phyloP scores from a whole-genome alignment of 306 rosid species.

The Fragaria vesca region DNA sequence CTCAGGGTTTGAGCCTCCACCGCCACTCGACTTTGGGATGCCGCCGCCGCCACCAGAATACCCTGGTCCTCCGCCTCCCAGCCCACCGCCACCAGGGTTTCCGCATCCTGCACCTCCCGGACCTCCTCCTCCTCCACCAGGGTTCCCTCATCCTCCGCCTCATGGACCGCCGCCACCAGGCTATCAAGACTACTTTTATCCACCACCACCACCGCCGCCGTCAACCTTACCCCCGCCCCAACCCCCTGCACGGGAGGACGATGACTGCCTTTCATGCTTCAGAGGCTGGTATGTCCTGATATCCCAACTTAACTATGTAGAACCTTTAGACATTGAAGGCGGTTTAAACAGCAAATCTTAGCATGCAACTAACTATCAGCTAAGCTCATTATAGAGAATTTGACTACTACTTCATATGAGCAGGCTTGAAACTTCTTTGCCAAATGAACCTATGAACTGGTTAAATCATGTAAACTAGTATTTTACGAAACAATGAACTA shows the following conservation, averaged over 20 bases:
- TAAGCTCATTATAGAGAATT: not conserved
- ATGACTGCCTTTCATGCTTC: not conserved
- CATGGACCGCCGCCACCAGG: not conserved
- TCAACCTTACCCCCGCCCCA: not conserved
- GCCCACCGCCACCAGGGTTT: not conserved
- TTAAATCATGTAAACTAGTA: not conserved
- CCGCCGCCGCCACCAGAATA: conserved; percentile 1
- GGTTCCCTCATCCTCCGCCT: not conserved
- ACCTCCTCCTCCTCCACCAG: not conserved
- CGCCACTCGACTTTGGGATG: not conserved
- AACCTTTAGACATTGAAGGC: not conserved
- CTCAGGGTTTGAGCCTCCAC: not conserved
- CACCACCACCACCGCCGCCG: not conserved
- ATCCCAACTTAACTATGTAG: not conserved
- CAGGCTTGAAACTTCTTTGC: not conserved
- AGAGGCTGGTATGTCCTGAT: conserved; percentile 11
- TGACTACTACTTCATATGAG: not conserved
- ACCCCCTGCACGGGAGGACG: not conserved
- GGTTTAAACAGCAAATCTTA: not conserved
- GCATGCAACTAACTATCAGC: not conserved
- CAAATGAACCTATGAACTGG: not conserved
- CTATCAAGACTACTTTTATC: conserved; percentile 4
- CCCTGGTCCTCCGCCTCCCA: not conserved
- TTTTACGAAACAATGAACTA: not conserved
- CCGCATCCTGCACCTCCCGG: not conserved